Evolutionary conservation across 306 rosid genomes (phyloP).

Genomic region (Fragaria ananassa): DNA sequence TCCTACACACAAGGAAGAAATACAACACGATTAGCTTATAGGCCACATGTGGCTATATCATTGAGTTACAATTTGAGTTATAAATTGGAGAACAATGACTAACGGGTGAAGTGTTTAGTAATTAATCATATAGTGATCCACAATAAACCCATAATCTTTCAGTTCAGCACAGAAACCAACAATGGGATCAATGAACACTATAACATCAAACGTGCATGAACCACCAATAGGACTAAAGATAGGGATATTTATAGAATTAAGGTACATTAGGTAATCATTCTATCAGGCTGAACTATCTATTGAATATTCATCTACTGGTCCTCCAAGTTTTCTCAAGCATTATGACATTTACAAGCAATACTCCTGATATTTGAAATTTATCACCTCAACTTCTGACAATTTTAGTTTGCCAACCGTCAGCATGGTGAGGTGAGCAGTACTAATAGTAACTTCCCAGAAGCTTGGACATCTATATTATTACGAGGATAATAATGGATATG

Average conservation of each 20-base stretch:
- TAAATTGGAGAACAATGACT: neutral
- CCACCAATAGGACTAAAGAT: neutral
- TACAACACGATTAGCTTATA: constrained; percentile 7
- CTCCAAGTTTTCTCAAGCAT: neutral
- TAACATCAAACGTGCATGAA: neutral
- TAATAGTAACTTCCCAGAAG: neutral
- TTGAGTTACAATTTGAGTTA: neutral
- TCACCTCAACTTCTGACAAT: neutral
- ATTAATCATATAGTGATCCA: neutral
- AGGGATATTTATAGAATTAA: neutral
- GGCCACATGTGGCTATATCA: neutral
- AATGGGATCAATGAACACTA: neutral
- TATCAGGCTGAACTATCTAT: neutral
- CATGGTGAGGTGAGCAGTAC: neutral
- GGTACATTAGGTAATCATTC: neutral
- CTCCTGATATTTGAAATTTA: neutral
- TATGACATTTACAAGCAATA: neutral
- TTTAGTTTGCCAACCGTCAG: neutral
- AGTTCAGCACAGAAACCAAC: neutral
- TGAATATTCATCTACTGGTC: neutral
- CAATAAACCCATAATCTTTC: neutral
- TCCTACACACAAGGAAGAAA: constrained; percentile 36
- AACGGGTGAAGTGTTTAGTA: neutral
- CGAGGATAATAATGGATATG: neutral
- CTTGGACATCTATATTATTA: neutral